Evolutionary conservation across 352 stramenopile species (phyloP).

Genomic region (Pythium guiyangense): DNA sequence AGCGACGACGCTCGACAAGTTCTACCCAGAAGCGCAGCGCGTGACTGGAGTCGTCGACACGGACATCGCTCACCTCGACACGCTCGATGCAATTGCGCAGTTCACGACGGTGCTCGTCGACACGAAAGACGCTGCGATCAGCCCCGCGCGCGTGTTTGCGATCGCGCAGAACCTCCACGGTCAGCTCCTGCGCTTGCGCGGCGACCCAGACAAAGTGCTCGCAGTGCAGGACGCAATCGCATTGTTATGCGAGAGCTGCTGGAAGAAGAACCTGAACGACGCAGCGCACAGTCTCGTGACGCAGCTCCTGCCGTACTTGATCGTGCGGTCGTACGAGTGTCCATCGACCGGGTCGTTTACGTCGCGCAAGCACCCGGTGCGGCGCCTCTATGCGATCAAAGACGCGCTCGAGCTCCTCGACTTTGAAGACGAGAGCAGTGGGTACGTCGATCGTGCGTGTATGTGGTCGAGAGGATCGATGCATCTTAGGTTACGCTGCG

Average conservation of each 20-base stretch:
- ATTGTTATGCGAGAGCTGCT: constrained; percentile 68
- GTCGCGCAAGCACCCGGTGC: constrained; percentile 67
- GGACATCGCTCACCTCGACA: constrained; percentile 24
- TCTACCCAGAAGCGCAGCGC: constrained; percentile 42
- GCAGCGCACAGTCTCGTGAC: constrained; percentile 69
- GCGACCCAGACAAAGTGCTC: constrained; percentile 32
- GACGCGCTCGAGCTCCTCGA: constrained; percentile 75
- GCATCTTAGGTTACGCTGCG: neutral
- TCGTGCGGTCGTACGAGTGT: constrained; percentile 75
- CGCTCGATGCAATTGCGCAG: constrained; percentile 38
- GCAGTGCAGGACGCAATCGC: constrained; percentile 66
- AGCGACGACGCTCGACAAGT: constrained; percentile 33
- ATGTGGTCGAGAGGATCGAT: neutral
- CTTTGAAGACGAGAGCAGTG: constrained; percentile 80
- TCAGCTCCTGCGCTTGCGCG: constrained; percentile 47
- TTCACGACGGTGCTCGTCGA: constrained; percentile 62
- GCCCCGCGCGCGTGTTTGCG: constrained; percentile 51
- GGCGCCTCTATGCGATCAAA: constrained; percentile 69
- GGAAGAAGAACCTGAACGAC: constrained; percentile 57
- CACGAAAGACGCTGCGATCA: constrained; percentile 38
- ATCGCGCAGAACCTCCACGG: constrained; percentile 66
- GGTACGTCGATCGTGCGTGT: constrained; percentile 17
- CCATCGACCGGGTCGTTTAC: constrained; percentile 43
- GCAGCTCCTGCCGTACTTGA: constrained; percentile 80
- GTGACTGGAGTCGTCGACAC: constrained; percentile 11